Base-by-base conservation (phyloP, 2,329 filamentous ascomycete genomes). In the Cytospora mali region DNA sequence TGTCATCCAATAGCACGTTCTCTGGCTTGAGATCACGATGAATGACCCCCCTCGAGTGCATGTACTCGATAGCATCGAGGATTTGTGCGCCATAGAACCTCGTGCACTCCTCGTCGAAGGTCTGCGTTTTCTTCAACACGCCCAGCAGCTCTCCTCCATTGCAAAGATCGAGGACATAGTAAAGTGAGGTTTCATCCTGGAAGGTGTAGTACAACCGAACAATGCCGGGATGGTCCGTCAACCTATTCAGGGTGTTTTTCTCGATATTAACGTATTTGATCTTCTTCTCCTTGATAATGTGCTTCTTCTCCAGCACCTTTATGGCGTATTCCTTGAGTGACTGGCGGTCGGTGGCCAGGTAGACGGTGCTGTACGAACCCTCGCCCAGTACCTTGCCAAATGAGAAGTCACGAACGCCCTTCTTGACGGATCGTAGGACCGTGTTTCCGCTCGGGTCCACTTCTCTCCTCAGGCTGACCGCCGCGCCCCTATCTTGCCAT, bases 241-340 rank as follows among this genome's bases (percentile, higher is more conserved):
- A 81, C 66, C 95, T 88, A 73, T 99, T 99, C 61, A 99, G 81
- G 0, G 95, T 98, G 77, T 99, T 94, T 79, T 97, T 97, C 77
- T 99, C 95, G 71, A 99, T 99, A 77, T 98, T 99, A 76, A 99
- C 95, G 73, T 99, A 99, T 82, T 99, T 99, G 72, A 99, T 96
- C 83, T 99, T 99, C 77, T 97, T 98, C 79, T 99, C 95, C 77
- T 98, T 99, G 81, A 99, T 99, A 72, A 99, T 99, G 75, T 99
- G 95, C 71, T 93, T 87, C 79, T 99, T 99, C 77, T 99, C 95
- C 53, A 99, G 85, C 18, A 99, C 94, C 75, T 99, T 99, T 78
- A 99, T 93, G 28, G 95, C 95, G 73, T 98, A 98, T 75, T 99
- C 94, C 71, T 96, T 96, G 62, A 96, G 80, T 1, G 92, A 97